Base-by-base conservation (phyloP, 345 rosid species). In the Abelmoschus esculentus region DNA sequence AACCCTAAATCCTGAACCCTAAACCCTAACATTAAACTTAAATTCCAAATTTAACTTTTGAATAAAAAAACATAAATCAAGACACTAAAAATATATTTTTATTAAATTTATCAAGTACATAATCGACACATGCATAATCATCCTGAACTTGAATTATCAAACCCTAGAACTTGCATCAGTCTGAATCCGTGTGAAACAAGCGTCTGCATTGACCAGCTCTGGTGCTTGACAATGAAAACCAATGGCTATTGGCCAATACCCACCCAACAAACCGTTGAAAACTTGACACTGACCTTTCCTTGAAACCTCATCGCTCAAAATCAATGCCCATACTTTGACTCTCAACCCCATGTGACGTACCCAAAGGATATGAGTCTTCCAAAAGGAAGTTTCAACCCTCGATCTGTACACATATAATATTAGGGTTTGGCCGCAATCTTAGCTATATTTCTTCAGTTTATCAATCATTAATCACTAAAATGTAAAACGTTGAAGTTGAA, bases 401-500 rank as follows among this genome's bases (percentile, higher is more conserved):
- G 6, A 36, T 36, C 40, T 83, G 81, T 87, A 86, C 79, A 22
- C 61, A 66, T 74, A 44, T 52, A 49, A 19, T n/a, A 58, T 56
- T 36, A 11, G 62, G 57, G 8, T 67, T 44, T 12, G 75, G 79
- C 91, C 86, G 87, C 71, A 77, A 73, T 66, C 77, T 74, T 73
- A 80, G 85, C 76, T 70, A 50, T 78, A 57, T 73, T 54, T 60
- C 56, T 26, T 13, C 26, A 53, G 36, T 32, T 14, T 1, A 44
- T 4, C 1, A 50, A 40, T 40, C 44, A 40, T 40, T 40, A 40
- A 8, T 8, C 44, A 0, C 76, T 56, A 58, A 61, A 19, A 73
- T 70, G 73, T 66, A 68, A 70, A 78, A 56, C 71, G 64, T 72
- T 81, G 77, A 76, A 78, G 77, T 71, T 78, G 80, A 80, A 77